Conservation (phyloP, 306 rosid species). For the Pueraria montana region DNA sequence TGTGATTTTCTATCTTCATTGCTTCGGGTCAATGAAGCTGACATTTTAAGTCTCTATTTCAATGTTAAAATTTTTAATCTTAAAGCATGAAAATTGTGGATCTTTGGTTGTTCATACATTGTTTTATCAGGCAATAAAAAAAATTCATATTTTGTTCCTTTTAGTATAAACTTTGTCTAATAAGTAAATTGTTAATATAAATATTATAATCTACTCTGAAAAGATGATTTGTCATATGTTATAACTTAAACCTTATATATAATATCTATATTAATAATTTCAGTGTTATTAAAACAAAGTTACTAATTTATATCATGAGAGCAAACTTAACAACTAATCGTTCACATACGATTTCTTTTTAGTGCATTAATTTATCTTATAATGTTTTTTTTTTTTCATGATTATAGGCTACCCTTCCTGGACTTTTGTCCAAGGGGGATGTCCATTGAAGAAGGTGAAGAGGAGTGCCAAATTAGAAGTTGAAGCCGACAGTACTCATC, state of each 20-base stretch:
- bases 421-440: background rate
- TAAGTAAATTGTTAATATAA: background rate
- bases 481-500: background rate
- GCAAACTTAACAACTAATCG: background rate
- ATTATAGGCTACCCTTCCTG: background rate
- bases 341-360: background rate
- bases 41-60: background rate
- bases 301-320: background rate
- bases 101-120: background rate
- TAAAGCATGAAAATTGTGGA: background rate
- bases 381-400: too few relatives aligned
- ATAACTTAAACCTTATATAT: background rate
- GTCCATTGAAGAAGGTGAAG: background rate
- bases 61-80: background rate
- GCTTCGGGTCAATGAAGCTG: background rate
- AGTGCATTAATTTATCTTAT: background rate
- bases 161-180: background rate
- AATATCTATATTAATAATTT: background rate
- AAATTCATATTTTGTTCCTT: background rate
- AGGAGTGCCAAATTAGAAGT: background rate
- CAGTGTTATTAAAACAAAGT: background rate
- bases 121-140: background rate
- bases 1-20: background rate
- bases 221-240: too few relatives aligned
- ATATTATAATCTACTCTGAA: background rate